Conservation (phyloP, 495 filamentous ascomycete genomes). For the Paragyromitra xinjiangensis region DNA sequence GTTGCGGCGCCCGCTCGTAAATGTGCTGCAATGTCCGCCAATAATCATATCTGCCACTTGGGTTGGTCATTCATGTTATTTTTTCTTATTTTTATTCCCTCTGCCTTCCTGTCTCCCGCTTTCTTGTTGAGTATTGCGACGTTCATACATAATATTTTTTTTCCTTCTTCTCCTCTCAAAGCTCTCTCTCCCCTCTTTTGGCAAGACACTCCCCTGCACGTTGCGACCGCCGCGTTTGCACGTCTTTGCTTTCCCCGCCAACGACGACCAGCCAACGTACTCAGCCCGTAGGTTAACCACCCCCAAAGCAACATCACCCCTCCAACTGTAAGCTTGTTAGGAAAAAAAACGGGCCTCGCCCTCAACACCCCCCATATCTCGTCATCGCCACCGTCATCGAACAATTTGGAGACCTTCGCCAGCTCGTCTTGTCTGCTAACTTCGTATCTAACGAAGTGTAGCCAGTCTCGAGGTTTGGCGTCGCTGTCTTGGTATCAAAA, state of each 20-base stretch:
- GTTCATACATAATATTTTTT: conserved; percentile 36
- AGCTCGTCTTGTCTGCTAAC: conserved; percentile 34
- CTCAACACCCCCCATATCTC: conserved; percentile 5
- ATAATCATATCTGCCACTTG: conserved; percentile 15
- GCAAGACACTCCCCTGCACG: conserved; percentile 37
- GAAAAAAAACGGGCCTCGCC: not conserved
- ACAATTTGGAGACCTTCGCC: conserved; percentile 43
- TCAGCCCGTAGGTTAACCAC: conserved; percentile 25
- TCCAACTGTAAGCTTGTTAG: conserved; percentile 39
- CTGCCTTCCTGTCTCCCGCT: conserved; percentile 29
- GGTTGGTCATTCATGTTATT: conserved; percentile 31
- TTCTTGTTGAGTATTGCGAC: conserved; percentile 11
- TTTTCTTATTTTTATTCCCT: conserved; percentile 30
- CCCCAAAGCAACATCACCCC: conserved; percentile 47
- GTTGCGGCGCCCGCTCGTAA: conserved; percentile 26
- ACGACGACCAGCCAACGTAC: conserved; percentile 47
- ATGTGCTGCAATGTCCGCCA: conserved; percentile 25
- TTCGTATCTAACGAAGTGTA: conserved; percentile 29
- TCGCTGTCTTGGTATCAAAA: conserved; percentile 39
- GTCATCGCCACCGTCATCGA: conserved; percentile 22
- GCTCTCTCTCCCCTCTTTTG: conserved; percentile 42
- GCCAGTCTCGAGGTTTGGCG: conserved; percentile 36
- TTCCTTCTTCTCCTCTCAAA: conserved; percentile 17
- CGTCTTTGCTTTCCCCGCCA: conserved; percentile 44
- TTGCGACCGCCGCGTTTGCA: conserved; percentile 51